These are phyloP conservation scores for Trichoderma polysporum DNA, from an alignment of 2,329 filamentous ascomycete genomes.

Conservation along the genomic window DNA sequence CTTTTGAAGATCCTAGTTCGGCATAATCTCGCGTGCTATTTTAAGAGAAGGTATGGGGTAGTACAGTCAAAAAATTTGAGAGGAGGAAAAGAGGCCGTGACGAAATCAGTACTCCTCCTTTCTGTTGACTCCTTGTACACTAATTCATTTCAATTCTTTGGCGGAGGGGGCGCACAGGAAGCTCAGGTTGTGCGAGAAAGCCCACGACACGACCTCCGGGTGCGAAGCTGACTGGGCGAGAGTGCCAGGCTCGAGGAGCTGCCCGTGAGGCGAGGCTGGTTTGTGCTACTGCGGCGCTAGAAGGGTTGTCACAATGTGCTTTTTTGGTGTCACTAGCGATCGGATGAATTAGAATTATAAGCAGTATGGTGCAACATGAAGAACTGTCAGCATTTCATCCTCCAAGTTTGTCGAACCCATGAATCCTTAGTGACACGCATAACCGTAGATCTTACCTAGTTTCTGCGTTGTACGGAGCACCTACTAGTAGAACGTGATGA, in stretches of 20 bases:
- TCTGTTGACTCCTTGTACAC: neutral
- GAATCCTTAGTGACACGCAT: neutral
- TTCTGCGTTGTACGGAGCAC: neutral
- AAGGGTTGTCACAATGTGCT: neutral
- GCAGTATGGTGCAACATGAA: neutral
- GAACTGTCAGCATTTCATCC: neutral
- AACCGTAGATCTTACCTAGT: neutral
- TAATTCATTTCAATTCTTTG: neutral
- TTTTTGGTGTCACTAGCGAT: neutral
- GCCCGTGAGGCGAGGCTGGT: neutral
- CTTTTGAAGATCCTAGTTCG: neutral
- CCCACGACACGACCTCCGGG: neutral
- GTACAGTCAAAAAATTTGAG: neutral
- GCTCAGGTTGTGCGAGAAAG: neutral
- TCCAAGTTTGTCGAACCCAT: neutral
- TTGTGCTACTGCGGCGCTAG: neutral
- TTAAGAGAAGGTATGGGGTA: neutral
- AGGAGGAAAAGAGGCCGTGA: neutral
- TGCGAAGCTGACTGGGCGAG: neutral
- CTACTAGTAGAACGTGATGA: neutral
- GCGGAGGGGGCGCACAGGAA: neutral
- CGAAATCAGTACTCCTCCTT: neutral
- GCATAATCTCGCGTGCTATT: neutral
- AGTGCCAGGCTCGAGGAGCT: neutral
- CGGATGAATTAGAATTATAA: neutral